Conservation (phyloP, 495 filamentous ascomycete genomes). For the Aspergillus cristatus region DNA sequence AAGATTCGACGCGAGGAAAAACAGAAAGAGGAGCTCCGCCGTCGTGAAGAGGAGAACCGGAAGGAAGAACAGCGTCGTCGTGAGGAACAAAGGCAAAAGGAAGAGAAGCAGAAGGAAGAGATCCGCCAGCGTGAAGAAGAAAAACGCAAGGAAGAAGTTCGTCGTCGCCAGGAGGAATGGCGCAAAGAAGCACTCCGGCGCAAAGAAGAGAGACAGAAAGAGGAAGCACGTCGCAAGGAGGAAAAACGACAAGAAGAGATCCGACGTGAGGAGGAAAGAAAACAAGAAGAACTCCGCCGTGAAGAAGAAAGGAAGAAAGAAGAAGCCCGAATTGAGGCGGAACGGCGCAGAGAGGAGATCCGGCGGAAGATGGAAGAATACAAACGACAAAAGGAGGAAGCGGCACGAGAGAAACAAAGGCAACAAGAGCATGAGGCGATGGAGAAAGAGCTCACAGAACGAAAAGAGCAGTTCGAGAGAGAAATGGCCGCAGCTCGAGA, state of each 20-base stretch:
- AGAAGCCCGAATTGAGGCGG: conserved; percentile 9
- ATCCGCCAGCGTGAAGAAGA: too few relatives aligned
- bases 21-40: background rate
- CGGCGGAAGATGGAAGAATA: conserved; percentile 56
- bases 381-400: conserved; percentile 42
- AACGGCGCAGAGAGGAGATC: conserved; percentile 38
- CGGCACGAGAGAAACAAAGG: conserved; percentile 35
- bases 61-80: conserved; percentile 30
- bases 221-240: conserved; percentile 32
- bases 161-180: too few relatives aligned
- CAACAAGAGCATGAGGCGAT: conserved; percentile 42
- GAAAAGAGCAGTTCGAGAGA: conserved; percentile 40
- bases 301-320: conserved; percentile 53
- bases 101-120: too few relatives aligned
- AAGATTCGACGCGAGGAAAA: too few relatives aligned
- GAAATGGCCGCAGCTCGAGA: conserved; percentile 38
- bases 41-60: conserved; percentile 30
- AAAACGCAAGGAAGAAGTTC: too few relatives aligned
- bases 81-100: conserved; percentile 28
- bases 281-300: conserved; percentile 15
- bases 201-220: conserved; percentile 34
- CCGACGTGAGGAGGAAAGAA: too few relatives aligned
- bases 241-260: conserved; percentile 26
- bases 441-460: conserved; percentile 39
- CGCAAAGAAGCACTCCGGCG: background rate